These are phyloP conservation scores for Sarocladium strictum DNA, from an alignment of 2,329 filamentous ascomycete genomes.

Conservation along the genomic window DNA sequence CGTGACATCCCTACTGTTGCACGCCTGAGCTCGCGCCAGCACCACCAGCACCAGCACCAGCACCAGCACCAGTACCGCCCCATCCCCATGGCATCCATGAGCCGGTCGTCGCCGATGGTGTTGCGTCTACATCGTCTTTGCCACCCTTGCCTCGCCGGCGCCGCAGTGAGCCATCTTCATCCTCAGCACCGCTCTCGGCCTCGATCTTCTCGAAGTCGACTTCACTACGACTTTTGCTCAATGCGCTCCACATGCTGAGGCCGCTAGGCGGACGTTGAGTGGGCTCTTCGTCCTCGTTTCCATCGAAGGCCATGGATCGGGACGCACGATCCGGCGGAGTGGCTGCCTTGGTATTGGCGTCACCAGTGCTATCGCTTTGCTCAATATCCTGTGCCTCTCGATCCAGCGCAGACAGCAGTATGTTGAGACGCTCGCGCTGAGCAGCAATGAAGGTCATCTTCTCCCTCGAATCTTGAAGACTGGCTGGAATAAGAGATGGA, in stretches of 20 bases:
- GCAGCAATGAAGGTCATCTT: conserved; percentile 71
- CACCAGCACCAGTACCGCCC: conserved; percentile 23
- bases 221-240: conserved; percentile 81
- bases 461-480: conserved; percentile 55
- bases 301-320: conserved; percentile 19
- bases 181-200: conserved; percentile 60
- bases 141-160: conserved; percentile 16
- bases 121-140: conserved; percentile 16
- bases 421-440: conserved; percentile 71
- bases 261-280: conserved; percentile 40
- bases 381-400: conserved; percentile 64
- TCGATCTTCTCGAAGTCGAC: conserved; percentile 87
- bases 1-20: conserved; percentile 24
- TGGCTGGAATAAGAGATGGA: conserved; percentile 63
- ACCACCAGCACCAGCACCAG: conserved; percentile 12
- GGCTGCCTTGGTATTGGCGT: conserved; percentile 13
- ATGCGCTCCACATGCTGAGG: conserved; percentile 43
- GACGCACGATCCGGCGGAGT: neutral
- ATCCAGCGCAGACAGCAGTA: conserved; percentile 72
- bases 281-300: conserved; percentile 25
- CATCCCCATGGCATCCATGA: conserved; percentile 47
- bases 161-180: conserved; percentile 31
- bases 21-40: conserved; percentile 32
- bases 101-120: conserved; percentile 21
- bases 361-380: conserved; percentile 23